phyloP scores from a whole-genome alignment of 805 yeast genomes.

The Spathaspora arborariae region DNA sequence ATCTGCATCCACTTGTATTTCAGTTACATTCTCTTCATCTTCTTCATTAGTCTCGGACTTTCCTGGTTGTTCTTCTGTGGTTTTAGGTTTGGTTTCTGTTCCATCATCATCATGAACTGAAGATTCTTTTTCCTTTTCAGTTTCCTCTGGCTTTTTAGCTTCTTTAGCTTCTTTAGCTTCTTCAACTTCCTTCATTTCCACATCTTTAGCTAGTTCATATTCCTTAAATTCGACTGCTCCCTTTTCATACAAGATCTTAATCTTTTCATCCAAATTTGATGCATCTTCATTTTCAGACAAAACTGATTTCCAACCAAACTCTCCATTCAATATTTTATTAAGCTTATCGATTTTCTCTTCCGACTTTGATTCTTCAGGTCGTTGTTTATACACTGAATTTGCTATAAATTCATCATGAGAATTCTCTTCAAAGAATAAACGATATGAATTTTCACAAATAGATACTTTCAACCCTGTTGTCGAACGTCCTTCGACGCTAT shows the following conservation, averaged over 20 bases:
- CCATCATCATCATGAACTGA: slow-evolving; percentile 6
- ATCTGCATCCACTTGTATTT: slow-evolving; percentile 6
- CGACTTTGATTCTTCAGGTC: slow-evolving; percentile 20
- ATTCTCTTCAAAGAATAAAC: slow-evolving; percentile 73
- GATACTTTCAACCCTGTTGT: slow-evolving; percentile 74
- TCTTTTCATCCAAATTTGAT: slow-evolving; percentile 23
- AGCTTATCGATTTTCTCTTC: slow-evolving; percentile 32
- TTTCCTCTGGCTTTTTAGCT: slow-evolving; percentile 3
- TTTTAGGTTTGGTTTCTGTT: slow-evolving; percentile 10
- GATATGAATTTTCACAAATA: slow-evolving; percentile 72
- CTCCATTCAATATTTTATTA: slow-evolving; percentile 44
- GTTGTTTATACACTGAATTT: slow-evolving; percentile 45
- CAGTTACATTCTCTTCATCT: slow-evolving; percentile 5
- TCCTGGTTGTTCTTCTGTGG: slow-evolving; percentile 8
- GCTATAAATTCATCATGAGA: slow-evolving; percentile 79
- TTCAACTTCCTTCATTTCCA: slow-evolving; percentile 7
- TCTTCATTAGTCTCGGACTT: slow-evolving; percentile 3
- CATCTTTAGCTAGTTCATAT: slow-evolving; percentile 7
- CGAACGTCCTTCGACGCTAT: slow-evolving; percentile 57
- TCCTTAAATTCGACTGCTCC: slow-evolving; percentile 35
- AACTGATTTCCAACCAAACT: slow-evolving; percentile 51
- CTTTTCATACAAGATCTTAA: slow-evolving; percentile 30
- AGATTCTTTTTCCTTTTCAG: slow-evolving; percentile 11
- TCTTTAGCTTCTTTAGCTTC: too few species aligned
- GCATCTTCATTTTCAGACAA: slow-evolving; percentile 38